Percentiles rank a stretch among this genome's conserved stretches.
Conservation (phyloP, 345 rosid genomes). For the Luvunga scandens region DNA sequence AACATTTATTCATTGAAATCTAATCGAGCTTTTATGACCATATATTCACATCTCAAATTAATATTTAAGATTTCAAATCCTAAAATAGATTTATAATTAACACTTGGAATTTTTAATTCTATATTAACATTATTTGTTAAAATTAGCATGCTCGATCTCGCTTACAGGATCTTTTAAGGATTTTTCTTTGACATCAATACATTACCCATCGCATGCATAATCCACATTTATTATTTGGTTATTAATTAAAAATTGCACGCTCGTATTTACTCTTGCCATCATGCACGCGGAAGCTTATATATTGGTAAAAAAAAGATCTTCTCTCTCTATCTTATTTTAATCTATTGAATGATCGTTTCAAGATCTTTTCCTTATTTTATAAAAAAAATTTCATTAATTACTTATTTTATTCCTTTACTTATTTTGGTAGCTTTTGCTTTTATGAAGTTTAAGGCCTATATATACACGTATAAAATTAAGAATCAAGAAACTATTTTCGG, state of each 20-base stretch:
- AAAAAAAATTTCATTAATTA: too few species aligned
- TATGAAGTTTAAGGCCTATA: too few species aligned
- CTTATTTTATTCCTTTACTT: too few species aligned
- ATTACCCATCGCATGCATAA: background rate
- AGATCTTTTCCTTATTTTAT: too few species aligned
- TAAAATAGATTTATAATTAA: background rate
- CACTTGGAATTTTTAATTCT: background rate
- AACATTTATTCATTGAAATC: background rate
- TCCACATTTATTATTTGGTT: too few species aligned
- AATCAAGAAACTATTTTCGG: background rate
- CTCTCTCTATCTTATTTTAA: too few species aligned
- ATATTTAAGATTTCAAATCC: background rate
- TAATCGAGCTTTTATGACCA: background rate
- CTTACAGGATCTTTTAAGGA: background rate
- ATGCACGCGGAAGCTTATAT: too few species aligned
- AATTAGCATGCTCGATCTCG: background rate
- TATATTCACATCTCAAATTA: background rate
- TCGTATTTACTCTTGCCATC: background rate
- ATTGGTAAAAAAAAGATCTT: too few species aligned
- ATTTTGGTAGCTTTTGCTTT: too few species aligned
- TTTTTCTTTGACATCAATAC: background rate
- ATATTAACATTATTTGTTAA: background rate
- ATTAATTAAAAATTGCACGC: background rate
- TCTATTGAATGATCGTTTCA: too few species aligned
- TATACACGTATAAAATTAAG: too few species aligned